A percentile compares a stretch with the other conserved stretches of the same genome.
Conservation (phyloP, 1,284 basidiomycete genomes). For the Ceratobasidium sp. region DNA sequence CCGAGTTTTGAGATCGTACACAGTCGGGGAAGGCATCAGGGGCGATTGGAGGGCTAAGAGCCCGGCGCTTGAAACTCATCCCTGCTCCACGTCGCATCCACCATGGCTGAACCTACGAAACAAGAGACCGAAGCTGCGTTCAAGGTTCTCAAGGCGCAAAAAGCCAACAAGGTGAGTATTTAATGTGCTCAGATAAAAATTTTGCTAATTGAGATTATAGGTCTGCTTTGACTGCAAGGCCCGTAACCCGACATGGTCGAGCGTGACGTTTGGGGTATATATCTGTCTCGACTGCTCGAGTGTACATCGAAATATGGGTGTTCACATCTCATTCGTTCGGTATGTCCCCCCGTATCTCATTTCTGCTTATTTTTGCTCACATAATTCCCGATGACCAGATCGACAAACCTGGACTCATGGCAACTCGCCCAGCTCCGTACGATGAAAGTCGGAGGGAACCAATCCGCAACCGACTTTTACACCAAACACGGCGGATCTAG, state of each 20-base stretch:
- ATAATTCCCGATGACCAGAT: slow-evolving; percentile 66
- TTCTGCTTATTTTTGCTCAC: slow-evolving; percentile 14
- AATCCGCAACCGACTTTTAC: slow-evolving; percentile 91
- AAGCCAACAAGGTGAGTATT: slow-evolving; percentile 85
- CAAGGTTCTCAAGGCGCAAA: slow-evolving; percentile 81
- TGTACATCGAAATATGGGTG: slow-evolving; percentile 96
- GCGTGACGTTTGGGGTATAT: slow-evolving; percentile 96
- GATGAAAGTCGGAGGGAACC: slow-evolving; percentile 98
- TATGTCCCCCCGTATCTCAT: slow-evolving; percentile 61
- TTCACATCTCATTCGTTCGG: slow-evolving; percentile 98
- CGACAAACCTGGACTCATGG: slow-evolving; percentile 98
- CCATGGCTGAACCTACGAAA: slow-evolving; percentile 60
- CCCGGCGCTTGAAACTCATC: slow-evolving; percentile 15
- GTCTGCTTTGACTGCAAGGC: slow-evolving; percentile 97
- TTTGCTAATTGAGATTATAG: slow-evolving; percentile 62
- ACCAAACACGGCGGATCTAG: slow-evolving; percentile 84
- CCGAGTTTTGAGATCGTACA: slow-evolving; percentile 40
- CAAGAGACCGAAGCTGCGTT: slow-evolving; percentile 85
- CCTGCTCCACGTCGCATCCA: slow-evolving; percentile 42
- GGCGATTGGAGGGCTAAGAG: neutral
- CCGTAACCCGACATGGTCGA: slow-evolving; percentile 98
- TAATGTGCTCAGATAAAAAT: neutral
- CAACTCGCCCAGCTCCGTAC: slow-evolving; percentile 90
- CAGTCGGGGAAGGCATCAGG: slow-evolving; percentile 32
- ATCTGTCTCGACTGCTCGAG: slow-evolving; percentile 98